Percentiles rank a stretch among this genome's conserved stretches.
These are phyloP conservation scores for Neonectria faginata DNA, from an alignment of 2,329 filamentous ascomycete genomes.

Conservation along the genomic window DNA sequence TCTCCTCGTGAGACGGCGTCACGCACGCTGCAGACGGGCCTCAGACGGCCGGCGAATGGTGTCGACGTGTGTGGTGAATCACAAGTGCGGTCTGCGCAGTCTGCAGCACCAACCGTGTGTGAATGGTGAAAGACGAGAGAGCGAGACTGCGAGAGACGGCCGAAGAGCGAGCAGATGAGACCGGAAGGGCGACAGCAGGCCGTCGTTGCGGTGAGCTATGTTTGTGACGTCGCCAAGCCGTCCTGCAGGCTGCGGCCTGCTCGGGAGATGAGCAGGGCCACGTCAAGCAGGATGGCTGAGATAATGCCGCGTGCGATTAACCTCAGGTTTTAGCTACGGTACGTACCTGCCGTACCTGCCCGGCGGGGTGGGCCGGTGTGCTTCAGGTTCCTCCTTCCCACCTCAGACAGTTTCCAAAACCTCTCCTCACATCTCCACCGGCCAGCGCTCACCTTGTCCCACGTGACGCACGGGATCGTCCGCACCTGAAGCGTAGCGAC, in stretches of 20 bases:
- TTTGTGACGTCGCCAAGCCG: slow-evolving; percentile 28
- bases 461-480: slow-evolving; percentile 36
- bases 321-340: slow-evolving; percentile 37
- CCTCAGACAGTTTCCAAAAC: slow-evolving; percentile 16
- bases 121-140: slow-evolving; percentile 10
- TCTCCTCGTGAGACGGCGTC: slow-evolving; percentile 20
- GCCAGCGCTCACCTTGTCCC: slow-evolving; percentile 26
- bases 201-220: slow-evolving; percentile 23
- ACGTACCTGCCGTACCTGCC: background rate
- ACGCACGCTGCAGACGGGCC: slow-evolving; percentile 33
- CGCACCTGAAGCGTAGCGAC: slow-evolving; percentile 6
- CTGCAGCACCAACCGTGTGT: background rate
- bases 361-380: background rate
- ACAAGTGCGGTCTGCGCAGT: slow-evolving; percentile 31
- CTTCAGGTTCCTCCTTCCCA: slow-evolving; percentile 11
- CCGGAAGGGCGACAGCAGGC: slow-evolving; percentile 18
- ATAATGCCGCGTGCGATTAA: slow-evolving; percentile 22
- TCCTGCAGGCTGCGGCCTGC: background rate
- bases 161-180: background rate
- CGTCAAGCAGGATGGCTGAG: slow-evolving; percentile 15
- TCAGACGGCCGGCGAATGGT: slow-evolving; percentile 41
- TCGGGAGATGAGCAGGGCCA: slow-evolving; percentile 25
- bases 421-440: slow-evolving; percentile 27
- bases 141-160: background rate
- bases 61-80: slow-evolving; percentile 21